Base-by-base conservation (phyloP, 1,284 basidiomycete species). In the Dichomitus squalens region DNA sequence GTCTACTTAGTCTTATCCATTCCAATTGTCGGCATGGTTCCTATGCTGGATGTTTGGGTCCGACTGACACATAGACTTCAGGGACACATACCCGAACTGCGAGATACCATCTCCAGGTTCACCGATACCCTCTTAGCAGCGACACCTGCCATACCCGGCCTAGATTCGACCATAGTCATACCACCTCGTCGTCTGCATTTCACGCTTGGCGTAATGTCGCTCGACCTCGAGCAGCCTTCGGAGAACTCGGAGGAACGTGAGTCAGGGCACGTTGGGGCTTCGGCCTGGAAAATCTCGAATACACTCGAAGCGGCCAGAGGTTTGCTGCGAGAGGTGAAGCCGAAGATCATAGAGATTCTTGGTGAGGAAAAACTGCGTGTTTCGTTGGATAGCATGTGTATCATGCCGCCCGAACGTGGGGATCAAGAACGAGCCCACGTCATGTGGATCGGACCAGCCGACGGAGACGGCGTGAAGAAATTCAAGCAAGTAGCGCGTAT, bases 171-270 rank as follows among this genome's bases (percentile, higher is more conserved):
- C 2, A 82, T 90, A 64, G 68, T 87, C 49, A 77, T 90, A 52
- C 75, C 84, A 25, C 81, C 88, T 0, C 77, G 85, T 9, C 71
- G 88, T 14, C 71, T 90, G 41, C 88, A 90, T 66, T 71, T 90
- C 55, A 90, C 88, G 0, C 73, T 91, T 2, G 88, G 87, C 2
- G 86, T 88, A 0, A 87, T 91, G 85, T 72, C 79, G 0, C 80
- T 90, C 41, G 61, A 64, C 52, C 11, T 48, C 3, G 50, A 52
- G 7, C 36, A 57, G 0, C 6, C 41, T 14, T 21, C 33, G 11
- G 44, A 44, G 7, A 23, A 49, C 25, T 12, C 18, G 27, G 12
- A 16, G 6, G 44, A 11, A n/a, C 27, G 3, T 1, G 27, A n/a
- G 14, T 2, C 16, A 2, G 25, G 23, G 14, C 43, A 20, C 11